These are phyloP conservation scores for Piedraia hortae DNA, from an alignment of 2,329 filamentous ascomycete genomes.

Conservation along the genomic window DNA sequence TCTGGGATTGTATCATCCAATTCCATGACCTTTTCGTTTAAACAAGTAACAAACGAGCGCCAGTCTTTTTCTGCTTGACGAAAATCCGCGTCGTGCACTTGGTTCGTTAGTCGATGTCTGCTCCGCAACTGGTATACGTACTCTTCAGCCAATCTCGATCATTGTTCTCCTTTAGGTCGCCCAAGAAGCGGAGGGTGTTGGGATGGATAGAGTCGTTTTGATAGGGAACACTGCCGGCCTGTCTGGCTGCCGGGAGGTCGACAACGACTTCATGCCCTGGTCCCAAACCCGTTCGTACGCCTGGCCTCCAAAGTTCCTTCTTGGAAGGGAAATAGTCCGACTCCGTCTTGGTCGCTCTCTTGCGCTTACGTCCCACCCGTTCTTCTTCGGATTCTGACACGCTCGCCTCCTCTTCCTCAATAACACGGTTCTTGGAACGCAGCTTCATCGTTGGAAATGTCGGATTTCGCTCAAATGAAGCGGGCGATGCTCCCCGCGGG, in stretches of 20 bases:
- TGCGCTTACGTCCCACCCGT: background rate
- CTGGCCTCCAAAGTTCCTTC: slow-evolving; percentile 26
- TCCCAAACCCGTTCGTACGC: slow-evolving; percentile 26
- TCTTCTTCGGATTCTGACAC: background rate
- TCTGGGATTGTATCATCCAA: slow-evolving; percentile 65
- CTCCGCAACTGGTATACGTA: slow-evolving; percentile 12
- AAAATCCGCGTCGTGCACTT: slow-evolving; percentile 51
- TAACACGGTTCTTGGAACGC: no score
- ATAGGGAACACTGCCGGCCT: slow-evolving; percentile 30
- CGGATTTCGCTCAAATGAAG: slow-evolving; percentile 1
- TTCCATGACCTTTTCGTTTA: slow-evolving; percentile 42
- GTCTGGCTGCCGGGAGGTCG: slow-evolving; percentile 33
- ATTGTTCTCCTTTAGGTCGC: slow-evolving; percentile 31
- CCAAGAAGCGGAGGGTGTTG: slow-evolving; percentile 33
- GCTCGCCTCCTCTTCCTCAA: background rate
- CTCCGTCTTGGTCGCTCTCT: no score
- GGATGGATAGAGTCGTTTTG: slow-evolving; percentile 30
- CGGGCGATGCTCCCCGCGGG: background rate
- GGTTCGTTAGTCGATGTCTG: background rate
- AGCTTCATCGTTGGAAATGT: background rate
- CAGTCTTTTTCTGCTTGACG: slow-evolving; percentile 55
- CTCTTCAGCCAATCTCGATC: slow-evolving; percentile 36
- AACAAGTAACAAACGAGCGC: slow-evolving; percentile 44
- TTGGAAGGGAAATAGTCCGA: no score
- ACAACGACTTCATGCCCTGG: slow-evolving; percentile 34